Base-by-base conservation (phyloP, 192 early-diverging fungal genomes). In the Allomyces macrogynus region DNA sequence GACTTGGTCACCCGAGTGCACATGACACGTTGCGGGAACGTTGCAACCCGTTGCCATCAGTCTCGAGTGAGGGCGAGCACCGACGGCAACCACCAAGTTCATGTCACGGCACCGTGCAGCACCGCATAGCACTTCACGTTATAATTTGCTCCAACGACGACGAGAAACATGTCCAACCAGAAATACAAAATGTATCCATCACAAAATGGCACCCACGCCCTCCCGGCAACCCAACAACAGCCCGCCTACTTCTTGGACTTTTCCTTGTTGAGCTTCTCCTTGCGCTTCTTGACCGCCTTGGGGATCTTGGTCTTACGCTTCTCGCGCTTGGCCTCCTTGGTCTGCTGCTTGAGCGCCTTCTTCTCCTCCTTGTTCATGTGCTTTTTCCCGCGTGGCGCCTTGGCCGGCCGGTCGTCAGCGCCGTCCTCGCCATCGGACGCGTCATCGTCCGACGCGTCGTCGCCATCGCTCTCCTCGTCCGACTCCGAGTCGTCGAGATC, bases 261-360 rank as follows among this genome's bases (percentile, higher is more conserved):
- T 25, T 74, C 80, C 22, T 80, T 76, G 20, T 81, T 81, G 11
- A 75, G 70, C 62, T 91, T 89, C 68, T 91, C 81, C 71, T 88
- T 91, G 65, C 90, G 81, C 73, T 95, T 98, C 74, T 98, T 98
- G 72, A 92, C 89, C 18, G 88, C 82, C 75, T 98, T 98, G 24
- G 95, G 93, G 18, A 93, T 84, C 77, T 98, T 98, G 70, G 77
- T 80, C 70, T 96, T 93, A 70, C 95, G 79, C 71, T 88, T 88
- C 68, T 95, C 92, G 49, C 91, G 85, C 54, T 86, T 88, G 63
- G 85, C 88, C 61, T 98, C 95, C 73, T 93, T 98, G 23, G 80
- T 80, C 10, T 81, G 81, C 62, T 83, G 78, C 70, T 98, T 95
- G 61, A 89, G 86, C 66, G 87, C 81, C 67, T 87, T 90, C 76